Evolutionary conservation across 331 rosid genomes (phyloP), one percentile per base, ranked within the genome.

Genomic region (Dryas integrifolia): DNA sequence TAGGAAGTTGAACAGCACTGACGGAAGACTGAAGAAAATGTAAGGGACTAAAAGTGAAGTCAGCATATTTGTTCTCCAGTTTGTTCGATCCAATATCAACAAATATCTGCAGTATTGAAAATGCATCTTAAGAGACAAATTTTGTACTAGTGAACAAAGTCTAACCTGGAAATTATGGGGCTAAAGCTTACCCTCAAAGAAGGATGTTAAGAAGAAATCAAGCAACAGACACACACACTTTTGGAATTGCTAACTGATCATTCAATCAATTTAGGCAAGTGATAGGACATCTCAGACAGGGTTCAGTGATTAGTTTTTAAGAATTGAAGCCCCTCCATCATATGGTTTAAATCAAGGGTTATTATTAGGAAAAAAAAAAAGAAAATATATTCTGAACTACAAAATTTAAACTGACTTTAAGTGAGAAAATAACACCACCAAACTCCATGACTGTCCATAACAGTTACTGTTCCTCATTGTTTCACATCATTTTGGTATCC

Each of bases 1-100:
- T 18, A 94, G 74, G 9, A 86, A 76, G 57, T 84, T 6, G 76
- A 91, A 93, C 18, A 93, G 9, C 0, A 85, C 87, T 6, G 78
- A 69, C 3, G 98, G 98, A 77, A 93, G 77, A 73, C 98, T 86
- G 83, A 93, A 85, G 92, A 91, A 91, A 75, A 91, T 83, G 84
- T 88, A 93, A 26, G 98, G 98, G 74, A 93, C 89, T 78, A 91
- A 73, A 46, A 91, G 85, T 47, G 97, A 80, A 67, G 98, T 93
- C 58, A 91, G 79, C 88, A 93, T 91, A 53, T 93, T 93, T 12
- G 97, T 81, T 77, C 88, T 91, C 98, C 98, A 91, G 74, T 93
- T 91, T 67, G 97, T 93, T 48, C 96, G 92, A 58, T 93, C 98
- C 88, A 93, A 80, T 81, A 91, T 82, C 81, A 94, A 56, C 79